Evolutionary conservation across 179 eudicot genomes (phyloP), one percentile per base, ranked within the genome.

Genomic region (Beta macrorhiza): DNA sequence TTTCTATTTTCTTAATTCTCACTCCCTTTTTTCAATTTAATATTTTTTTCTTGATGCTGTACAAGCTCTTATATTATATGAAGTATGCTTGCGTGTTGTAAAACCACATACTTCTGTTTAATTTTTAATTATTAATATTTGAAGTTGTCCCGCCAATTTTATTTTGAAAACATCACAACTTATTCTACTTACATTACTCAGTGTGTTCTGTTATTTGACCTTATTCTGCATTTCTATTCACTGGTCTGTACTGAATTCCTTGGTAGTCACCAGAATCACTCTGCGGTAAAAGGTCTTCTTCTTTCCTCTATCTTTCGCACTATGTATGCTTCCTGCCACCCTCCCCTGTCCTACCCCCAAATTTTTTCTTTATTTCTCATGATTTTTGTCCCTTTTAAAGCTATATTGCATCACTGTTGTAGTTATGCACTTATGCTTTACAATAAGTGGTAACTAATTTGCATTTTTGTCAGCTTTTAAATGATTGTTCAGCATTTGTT

Each of bases 271-370:
- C 14, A 42, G 82, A 80, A 64, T 77, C 75, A 71, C 22, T 75
- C 69, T 65, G 83, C 74, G 13, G 78, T 71, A 37, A 32, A 72
- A 80, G 78, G 81, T 72, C 75, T 59, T 84, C 79, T 57, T 55
- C 82, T 79, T 17, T 63, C 62, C 62, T 75, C 68, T 14, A 20
- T 79, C 58, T 73, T 58, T 78, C n/a, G 29, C 5, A 25, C 19
- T 76, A 29, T 61, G 56, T 73, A 59, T 80, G 77, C 77, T 70
- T 65, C 58, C 72, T 47, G 65, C 11, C 73, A 52, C 52, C 5
- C 52, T 16, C 5, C 73, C 52, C 11, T 15, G 16, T 16, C 63
- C 37, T 9, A 49, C 7, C 15, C 25, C 51, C 45, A 14, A 56
- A 22, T 19, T 58, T 75, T 57, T 37, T 4, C 49, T 15, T 16